Base-by-base conservation (phyloP, 2,329 filamentous ascomycete species). In the Colletotrichum navitas region DNA sequence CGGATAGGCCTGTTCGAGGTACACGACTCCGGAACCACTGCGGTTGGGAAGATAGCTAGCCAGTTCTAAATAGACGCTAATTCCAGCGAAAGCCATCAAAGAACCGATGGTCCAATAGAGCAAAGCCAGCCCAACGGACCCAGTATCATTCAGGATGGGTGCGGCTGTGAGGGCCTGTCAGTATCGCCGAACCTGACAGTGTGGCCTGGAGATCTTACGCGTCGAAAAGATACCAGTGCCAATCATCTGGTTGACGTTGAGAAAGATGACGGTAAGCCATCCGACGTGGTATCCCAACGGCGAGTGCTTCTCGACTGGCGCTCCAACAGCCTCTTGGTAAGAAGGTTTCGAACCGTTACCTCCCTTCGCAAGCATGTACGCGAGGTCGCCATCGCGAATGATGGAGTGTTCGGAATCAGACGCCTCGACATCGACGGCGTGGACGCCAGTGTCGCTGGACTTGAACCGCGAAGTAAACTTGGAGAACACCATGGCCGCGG, bases 1-100 rank as follows among this genome's bases (percentile, higher is more conserved):
- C 0, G 90, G 90, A 73, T 87, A 93, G 0, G 90, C 88, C 75
- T 93, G 91, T 74, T 93, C 91, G 0, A 93, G 84, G 73, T 92
- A 93, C 0, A 91, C 90, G 0, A 91, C 90, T 75, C 93, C 89
- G 0, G 87, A 86, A 0, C 90, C 91, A 1, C 88, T 91, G 12
- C 90, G 87, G 76, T 88, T 92, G 0, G 90, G 90, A 69, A 92
- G 93, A 72, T 90, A 92, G 0, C 88, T 84, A 0, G 89, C 86
- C 18, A 88, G 87, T 75, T 93, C 91, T 10, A 92, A 85, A 67
- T 92, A 92, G 0, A 91, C 85, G 0, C 84, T 81, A 2, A 91
- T 83, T 1, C 86, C 86, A 1, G 87, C 84, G 0, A 84, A 77
- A 0, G 89, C 86, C 62, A 90, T 88, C 34, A 92, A 52, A 65